Base-by-base conservation (phyloP, 164 flowering plant genomes). In the Macadamia tetraphylla region DNA sequence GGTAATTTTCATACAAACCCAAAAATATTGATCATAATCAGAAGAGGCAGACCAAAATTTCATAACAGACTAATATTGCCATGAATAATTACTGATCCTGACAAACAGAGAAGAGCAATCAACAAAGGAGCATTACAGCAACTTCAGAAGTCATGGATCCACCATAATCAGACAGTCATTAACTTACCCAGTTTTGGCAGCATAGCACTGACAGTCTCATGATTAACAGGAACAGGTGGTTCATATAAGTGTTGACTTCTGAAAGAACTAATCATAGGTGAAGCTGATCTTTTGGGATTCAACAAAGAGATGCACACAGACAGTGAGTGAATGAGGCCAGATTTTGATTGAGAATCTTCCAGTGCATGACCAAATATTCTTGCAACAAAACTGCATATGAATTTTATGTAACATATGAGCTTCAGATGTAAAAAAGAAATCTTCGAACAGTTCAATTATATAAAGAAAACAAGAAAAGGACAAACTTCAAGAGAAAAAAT, bases 281-380 rank as follows among this genome's bases (percentile, higher is more conserved):
- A 76, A 68, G 79, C 74, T 51, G 89, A 79, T 81, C 95, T 86
- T 81, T 78, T 88, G 65, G 96, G 92, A 80, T 94, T 97, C 85
- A 94, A 74, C 79, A 94, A 84, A 66, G 95, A 92, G 46, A 94
- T 92, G 64, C 96, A 92, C 18, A 92, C 96, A 49, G 95, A 86
- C 68, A 94, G 82, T 51, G 97, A 90, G 75, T 92, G 82, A 40
- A 94, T 90, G 70, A 91, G 94, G 66, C 89, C 81, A 77, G 98
- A 92, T 72, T 81, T 90, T 65, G 95, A 85, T 64, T 68, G 77
- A 56, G 95, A 82, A 64, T 84, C 83, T 75, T 94, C 98, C 80
- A 94, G 74, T 49, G 92, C 94, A 81, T 90, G 92, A 67, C 73
- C 81, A 80, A 91, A 86, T 78, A 94, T 87, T 78, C 89, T 87